Base-by-base conservation (phyloP, 2,329 filamentous ascomycete species). In the Fusarium fracticaudum region DNA sequence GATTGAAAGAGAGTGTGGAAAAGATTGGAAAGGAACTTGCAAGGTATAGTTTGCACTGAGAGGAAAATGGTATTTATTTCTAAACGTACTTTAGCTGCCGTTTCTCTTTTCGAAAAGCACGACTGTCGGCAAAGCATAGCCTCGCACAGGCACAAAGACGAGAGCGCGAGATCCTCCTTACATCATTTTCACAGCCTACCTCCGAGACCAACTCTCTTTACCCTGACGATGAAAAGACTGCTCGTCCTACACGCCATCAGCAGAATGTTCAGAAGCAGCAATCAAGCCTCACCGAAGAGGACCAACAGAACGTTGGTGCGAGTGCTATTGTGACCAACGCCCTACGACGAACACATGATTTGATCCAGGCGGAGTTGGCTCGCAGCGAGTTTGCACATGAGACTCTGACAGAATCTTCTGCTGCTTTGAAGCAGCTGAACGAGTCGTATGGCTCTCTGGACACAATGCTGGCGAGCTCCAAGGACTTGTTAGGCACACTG, bases 361-460 rank as follows among this genome's bases (percentile, higher is more conserved):
- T 97, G 78, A 95, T 98, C 86, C 91, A 94, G 73, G 88, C 91
- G 9, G 95, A 98, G 85, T 89, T 99, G 13, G 91, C 92, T 53
- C 92, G 94, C 68, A 97, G 94, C 75, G 92, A 94, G 78, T 98
- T 97, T 80, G 96, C 96, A 24, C 92, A 96, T 77, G 92, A 97
- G 82, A 97, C 95, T 3, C 87, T 99, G 77, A 91, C 92, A 70
- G 92, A 96, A 84, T 95, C 93, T 5, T 96, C 94, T 12, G 92
- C 91, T 15, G 94, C 95, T 17, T 88, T 99, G n/a, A 89, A 89
- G 60, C 90, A 94, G 72, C 88, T 99, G 3, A 91, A 92, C 8
- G 93, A 97, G 77, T 92, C 90, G 43, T 99, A 99, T 84, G 91
- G 87, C 26, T 91, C 91, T 57, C 89, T 98, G 10, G 94, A 96